Conservation (phyloP, 192 early-diverging fungal genomes). For the Coemansia umbellata region DNA sequence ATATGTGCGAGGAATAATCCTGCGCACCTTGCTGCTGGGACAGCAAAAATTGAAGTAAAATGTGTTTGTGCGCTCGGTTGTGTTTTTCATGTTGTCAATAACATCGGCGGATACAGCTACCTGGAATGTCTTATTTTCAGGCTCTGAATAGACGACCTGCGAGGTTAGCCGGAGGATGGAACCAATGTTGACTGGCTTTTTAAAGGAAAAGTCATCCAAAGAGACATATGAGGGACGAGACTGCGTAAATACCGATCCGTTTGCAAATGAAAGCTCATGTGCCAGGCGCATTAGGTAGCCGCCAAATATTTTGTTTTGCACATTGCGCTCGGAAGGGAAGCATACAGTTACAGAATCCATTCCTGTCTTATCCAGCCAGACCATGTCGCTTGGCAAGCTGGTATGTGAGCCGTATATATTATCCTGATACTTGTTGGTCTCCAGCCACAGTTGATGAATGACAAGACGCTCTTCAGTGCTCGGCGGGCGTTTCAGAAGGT, state of each 20-base stretch:
- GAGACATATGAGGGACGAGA: conserved; percentile 58
- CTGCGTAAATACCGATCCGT: conserved; percentile 65
- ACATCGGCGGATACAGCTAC: conserved; percentile 73
- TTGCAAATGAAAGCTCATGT: conserved; percentile 78
- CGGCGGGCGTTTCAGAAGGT: conserved; percentile 69
- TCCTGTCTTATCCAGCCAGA: conserved; percentile 77
- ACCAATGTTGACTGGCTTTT: conserved; percentile 83
- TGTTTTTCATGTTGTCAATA: conserved; percentile 58
- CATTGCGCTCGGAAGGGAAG: conserved; percentile 76
- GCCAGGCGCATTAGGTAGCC: conserved; percentile 82
- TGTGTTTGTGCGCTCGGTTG: conserved; percentile 71
- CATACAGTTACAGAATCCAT: conserved; percentile 66
- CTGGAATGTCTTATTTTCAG: conserved; percentile 58
- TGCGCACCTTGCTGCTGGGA: conserved; percentile 41
- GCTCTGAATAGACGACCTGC: conserved; percentile 73
- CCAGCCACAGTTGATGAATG: conserved; percentile 75
- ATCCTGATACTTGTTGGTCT: conserved; percentile 61
- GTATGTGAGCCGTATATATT: conserved; percentile 25
- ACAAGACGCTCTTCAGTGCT: conserved; percentile 70
- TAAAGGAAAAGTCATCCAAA: conserved; percentile 72
- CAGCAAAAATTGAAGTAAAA: conserved; percentile 83
- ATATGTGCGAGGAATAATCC: conserved; percentile 77
- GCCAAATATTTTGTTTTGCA: conserved; percentile 77
- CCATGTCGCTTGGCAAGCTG: conserved; percentile 45
- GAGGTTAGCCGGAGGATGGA: conserved; percentile 68